Evolutionary conservation across 345 rosid genomes (phyloP), one percentile per base, ranked within the genome.

Genomic region (Salix exigua): DNA sequence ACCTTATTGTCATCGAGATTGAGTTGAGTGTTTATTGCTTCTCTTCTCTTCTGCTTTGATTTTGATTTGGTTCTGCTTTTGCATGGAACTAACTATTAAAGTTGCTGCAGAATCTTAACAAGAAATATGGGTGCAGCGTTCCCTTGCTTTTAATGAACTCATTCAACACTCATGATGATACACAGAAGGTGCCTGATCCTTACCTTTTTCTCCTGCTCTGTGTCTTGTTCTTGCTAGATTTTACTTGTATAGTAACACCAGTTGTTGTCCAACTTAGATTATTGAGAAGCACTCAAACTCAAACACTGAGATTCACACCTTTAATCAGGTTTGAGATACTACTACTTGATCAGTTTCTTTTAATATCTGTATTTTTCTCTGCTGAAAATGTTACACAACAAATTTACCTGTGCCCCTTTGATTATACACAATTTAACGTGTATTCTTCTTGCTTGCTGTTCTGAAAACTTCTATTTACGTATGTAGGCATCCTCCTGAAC

Each of bases 111-210:
- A 84, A 88, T 83, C 98, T 96, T 79, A 96, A 96, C 77, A 73
- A 87, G 58, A 93, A 89, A 82, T 96, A 91, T 77, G 96, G 97
- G 51, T 91, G 96, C 85, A 89, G 84, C 81, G 98, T 96, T 72
- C 98, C 99, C 0, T 74, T 96, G 87, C 94, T 96, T 84, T 89
- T 96, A 60, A 96, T 96, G 99, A 96, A 93, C 90, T 93, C 99
- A 7, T 96, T 96, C 83, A 93, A 96, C 79, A 96, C 97, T 77
- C 99, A 91, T 79, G 97, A 96, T 72, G 96, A 93, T 82, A 96
- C 99, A 51, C 81, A 71, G 66, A 93, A 96, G 97, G 99, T 95
- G 75, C 65, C 63, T 42, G 5, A 71, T 14, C 64, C 67, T 68
- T 38, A 48, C 26, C 31, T 44, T 64, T 30, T 11, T 25, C 14